Base-by-base conservation (phyloP, 495 filamentous ascomycete species). In the Melanomma pulvis-pyrius region DNA sequence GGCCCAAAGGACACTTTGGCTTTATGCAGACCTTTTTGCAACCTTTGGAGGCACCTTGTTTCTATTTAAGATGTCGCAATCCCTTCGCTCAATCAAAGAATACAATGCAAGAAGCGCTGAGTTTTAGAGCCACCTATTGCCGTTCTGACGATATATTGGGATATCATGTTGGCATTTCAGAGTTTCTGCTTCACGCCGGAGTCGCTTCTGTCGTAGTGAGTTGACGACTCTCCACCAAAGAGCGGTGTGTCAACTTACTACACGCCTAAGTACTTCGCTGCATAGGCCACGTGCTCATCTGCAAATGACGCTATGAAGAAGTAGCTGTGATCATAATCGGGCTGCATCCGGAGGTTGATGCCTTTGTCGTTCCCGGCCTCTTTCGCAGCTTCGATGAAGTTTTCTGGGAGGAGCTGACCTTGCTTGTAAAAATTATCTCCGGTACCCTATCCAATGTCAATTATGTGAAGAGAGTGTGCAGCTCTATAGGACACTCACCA, bases 401-500 rank as follows among this genome's bases (percentile, higher is more conserved):
- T 97, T 83, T 98, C 96, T 1, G 92, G 93, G 19, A 97, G 82
- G 57, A 98, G 81, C 77, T 98, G 96, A 44, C 86, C 86, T 73
- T 96, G 87, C 80, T 96, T 92, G 78, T 96, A 97, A 77, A 97
- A 98, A 72, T 92, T 91, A 81, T 98, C 94, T 32, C 85, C 90
- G 24, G 92, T 97, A 6, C 94, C 94, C 85, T 87, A 54, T 15
- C 1, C 17, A 32, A 49, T 17, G 52, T 62, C 39, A 68, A 29
- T 25, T 24, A 24, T n/a, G 17, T n/a, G 1, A 26, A 36, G 13
- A 30, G 13, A 26, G 19, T 1, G 24, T 15, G 12, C 26, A 39
- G 17, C 5, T 19, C 52, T 17, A 63, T 29, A n/a, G 48, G 29
- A 56, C 7, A 81, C 82, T 52, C 78, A 88, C 87, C 22, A 96